Evolutionary conservation across 78 protist genomes (phyloP).

Genomic region (Mastigamoeba balamuthi): DNA sequence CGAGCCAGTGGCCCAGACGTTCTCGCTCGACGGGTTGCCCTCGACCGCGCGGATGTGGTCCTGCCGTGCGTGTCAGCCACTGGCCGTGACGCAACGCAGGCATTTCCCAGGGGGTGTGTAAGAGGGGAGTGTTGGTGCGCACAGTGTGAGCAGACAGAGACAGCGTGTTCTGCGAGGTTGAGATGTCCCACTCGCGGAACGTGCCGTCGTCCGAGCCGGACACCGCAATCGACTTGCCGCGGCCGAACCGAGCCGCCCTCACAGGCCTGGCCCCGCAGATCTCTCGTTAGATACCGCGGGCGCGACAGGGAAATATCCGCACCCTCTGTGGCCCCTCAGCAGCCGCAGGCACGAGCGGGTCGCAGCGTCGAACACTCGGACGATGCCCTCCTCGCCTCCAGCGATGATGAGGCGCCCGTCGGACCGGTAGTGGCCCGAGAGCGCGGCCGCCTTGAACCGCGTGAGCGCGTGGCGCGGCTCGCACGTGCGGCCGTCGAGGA

Average conservation of each 20-base stretch:
- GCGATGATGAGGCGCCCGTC: constrained; percentile 35
- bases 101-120: no score
- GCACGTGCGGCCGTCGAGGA: background rate
- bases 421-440: background rate
- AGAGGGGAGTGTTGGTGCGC: background rate
- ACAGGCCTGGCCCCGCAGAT: background rate
- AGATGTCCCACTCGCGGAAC: background rate
- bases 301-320: no score
- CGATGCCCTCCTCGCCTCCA: background rate
- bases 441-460: background rate
- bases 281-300: background rate
- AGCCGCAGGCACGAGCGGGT: background rate
- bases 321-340: background rate
- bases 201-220: background rate
- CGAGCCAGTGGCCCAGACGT: background rate
- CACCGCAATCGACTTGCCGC: background rate
- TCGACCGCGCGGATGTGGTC: background rate
- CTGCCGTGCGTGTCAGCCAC: background rate
- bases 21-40: background rate
- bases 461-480: background rate
- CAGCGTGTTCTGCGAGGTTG: background rate
- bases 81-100: no score
- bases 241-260: background rate
- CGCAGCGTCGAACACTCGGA: background rate
- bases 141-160: background rate